Evolutionary conservation across 1,284 basidiomycete genomes (phyloP).

Genomic region (Tranzscheliella williamsii): DNA sequence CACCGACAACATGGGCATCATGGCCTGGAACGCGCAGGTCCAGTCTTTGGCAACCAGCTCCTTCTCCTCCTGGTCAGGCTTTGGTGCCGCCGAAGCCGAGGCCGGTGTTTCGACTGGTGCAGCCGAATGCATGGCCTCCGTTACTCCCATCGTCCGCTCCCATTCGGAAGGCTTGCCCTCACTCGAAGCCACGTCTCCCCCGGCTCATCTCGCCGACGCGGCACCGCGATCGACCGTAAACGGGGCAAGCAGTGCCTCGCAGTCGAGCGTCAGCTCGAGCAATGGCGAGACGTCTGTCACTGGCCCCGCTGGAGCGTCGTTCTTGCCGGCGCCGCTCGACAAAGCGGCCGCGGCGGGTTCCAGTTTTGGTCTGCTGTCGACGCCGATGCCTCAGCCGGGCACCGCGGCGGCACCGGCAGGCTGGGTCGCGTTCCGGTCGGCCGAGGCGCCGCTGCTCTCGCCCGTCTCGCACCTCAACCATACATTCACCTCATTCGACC

Average conservation of each 20-base stretch:
- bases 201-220: no score
- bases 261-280: conserved; percentile 25
- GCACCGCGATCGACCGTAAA: conserved; percentile 1
- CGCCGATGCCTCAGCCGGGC: conserved; percentile 4
- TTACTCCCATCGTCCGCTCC: conserved; percentile 4
- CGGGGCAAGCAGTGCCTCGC: conserved; percentile 8
- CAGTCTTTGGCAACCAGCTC: conserved; percentile 17
- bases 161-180: conserved; percentile 25
- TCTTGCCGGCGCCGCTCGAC: conserved; percentile 3
- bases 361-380: conserved; percentile 13
- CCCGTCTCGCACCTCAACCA: conserved; percentile 22
- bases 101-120: not conserved
- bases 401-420: conserved; percentile 7
- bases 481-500: conserved; percentile 12
- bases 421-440: conserved; percentile 6
- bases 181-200: conserved; percentile 15
- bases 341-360: conserved; percentile 9
- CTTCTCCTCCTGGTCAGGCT: conserved; percentile 21
- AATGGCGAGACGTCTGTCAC: conserved; percentile 7
- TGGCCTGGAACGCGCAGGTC: conserved; percentile 32
- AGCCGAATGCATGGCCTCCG: conserved; percentile 5
- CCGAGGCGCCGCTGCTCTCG: conserved; percentile 7
- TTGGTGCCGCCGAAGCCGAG: conserved; percentile 1
- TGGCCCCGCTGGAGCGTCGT: conserved; percentile 12
- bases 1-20: conserved; percentile 14